Evolutionary conservation across 306 rosid species (phyloP), one percentile per base, ranked within the genome.

Genomic region (Cucumis cinereus): DNA sequence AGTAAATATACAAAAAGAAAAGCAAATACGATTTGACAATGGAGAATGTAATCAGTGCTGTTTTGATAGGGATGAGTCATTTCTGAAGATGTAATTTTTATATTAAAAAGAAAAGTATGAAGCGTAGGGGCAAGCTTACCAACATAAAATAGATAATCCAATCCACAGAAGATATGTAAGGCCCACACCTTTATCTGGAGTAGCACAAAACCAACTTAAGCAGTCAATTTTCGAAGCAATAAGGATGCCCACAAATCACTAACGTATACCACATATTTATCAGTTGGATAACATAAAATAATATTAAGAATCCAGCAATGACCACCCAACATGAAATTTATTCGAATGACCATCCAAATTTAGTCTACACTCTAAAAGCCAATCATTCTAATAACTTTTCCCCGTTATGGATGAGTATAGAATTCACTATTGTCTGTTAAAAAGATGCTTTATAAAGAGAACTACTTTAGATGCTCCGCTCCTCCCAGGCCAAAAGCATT

Each of bases 141-240:
- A 55, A 11, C 26, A 15, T 57, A 54, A 17, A 20, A 17, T 16
- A 19, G 56, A 52, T 8, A 47, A 24, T 40, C 56, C 54, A 55
- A 81, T 81, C 77, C 62, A 43, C 5, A 33, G 10, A 41, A 77
- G 81, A 83, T 80, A 40, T 49, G 20, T n/a, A 22, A 30, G 73
- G 56, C 83, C 81, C 87, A 81, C 87, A 78, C 45, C 84, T 66
- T 67, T 74, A 79, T 35, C 54, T 33, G 60, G 50, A 76, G 69
- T 56, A 70, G 82, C 79, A 81, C 74, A 80, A 67, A 64, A 73
- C 63, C 82, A 41, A 81, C 74, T 84, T 74, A 52, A 74, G 71
- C 24, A 61, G 72, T 50, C 78, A 77, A 50, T 62, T 60, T 66
- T 49, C 45, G 20, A 73, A 77, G 77, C 75, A 53, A 71, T 19